Evolutionary conservation across 495 filamentous ascomycete species (phyloP), one percentile per base, ranked within the genome.

Genomic region (Penicillium pulvis): DNA sequence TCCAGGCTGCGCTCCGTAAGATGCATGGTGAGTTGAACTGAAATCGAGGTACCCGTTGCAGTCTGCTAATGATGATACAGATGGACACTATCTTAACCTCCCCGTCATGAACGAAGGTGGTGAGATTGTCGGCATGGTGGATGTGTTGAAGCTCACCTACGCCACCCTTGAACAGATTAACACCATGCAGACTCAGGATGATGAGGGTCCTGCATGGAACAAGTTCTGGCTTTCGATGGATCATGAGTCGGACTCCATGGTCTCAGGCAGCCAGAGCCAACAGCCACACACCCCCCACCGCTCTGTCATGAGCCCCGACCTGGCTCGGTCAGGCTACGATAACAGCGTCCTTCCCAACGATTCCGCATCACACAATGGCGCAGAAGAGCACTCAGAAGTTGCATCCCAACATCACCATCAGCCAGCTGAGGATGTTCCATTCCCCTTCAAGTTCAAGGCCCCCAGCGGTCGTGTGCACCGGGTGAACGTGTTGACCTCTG

Each of bases 361-460:
- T 56, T 97, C 93, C 23, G 94, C 94, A 41, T 98, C 95, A 31
- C 95, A 97, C 63, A 83, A 91, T 55, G 94, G 81, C 8, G 94
- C 80, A 6, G 91, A 96, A 19, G 90, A 87, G 24, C 91, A 87
- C 30, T 78, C 83, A 3, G 88, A 90, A 53, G 79, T 81, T 36
- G 76, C 81, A 1, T 79, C 81, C 3, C 80, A 82, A 23, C 64
- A 79, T 7, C 77, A 79, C 26, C 63, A 78, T 9, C 67, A 84
- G 43, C 56, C 20, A 20, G 75, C 81, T 0, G 85, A 88, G 67
- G 90, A 92, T 53, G 70, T 79, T 11, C 90, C 94, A 0, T 99
- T 98, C 76, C 84, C 93, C 24, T 98, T 99, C 86, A 99, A 99
- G 73, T 99, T 99, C 84, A 98, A 99, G 78, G 93, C 94, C 4